phyloP scores from a whole-genome alignment of 2,329 filamentous ascomycete species.

The Pestalotiopsis sp. region DNA sequence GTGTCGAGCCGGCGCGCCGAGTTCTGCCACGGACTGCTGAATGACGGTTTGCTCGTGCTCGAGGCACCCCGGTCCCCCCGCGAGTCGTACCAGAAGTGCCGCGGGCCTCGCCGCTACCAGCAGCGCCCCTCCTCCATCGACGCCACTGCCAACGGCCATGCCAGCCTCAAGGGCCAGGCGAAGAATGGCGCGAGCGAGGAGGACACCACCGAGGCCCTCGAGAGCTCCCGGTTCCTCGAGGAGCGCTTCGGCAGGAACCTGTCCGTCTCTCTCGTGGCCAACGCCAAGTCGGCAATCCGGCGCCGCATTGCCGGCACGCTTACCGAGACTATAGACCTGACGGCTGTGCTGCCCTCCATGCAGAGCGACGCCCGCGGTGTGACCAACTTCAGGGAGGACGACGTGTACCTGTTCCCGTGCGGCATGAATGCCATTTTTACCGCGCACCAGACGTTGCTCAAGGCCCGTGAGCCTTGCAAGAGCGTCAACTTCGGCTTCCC shows the following conservation, averaged over 20 bases:
- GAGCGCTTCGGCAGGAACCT: conserved; percentile 93
- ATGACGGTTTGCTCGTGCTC: conserved; percentile 62
- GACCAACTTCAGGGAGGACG: conserved; percentile 74
- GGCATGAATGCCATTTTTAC: conserved; percentile 98
- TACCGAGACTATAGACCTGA: conserved; percentile 69
- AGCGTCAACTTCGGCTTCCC: conserved; percentile 96
- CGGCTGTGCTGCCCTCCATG: conserved; percentile 50
- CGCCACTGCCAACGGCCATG: conserved; percentile 23
- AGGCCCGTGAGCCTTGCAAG: conserved; percentile 64
- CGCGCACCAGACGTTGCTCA: conserved; percentile 74
- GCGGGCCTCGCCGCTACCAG: conserved; percentile 83
- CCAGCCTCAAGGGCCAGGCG: conserved; percentile 22
- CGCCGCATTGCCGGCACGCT: conserved; percentile 88
- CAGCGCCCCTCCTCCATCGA: conserved; percentile 58
- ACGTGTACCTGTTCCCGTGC: conserved; percentile 85
- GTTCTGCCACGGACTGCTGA: conserved; percentile 78
- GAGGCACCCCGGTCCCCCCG: conserved; percentile 28
- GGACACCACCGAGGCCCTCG: conserved; percentile 48
- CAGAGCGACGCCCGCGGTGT: conserved; percentile 56
- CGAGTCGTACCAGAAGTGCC: conserved; percentile 44
- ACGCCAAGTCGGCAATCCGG: conserved; percentile 83
- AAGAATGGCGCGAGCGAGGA: conserved; percentile 24
- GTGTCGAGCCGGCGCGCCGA: conserved; percentile 89
- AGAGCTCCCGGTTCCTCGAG: conserved; percentile 83
- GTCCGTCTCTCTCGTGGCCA: conserved; percentile 74